Evolutionary conservation across 2,329 filamentous ascomycete species (phyloP).

Genomic region (Cladophialophora immunda): DNA sequence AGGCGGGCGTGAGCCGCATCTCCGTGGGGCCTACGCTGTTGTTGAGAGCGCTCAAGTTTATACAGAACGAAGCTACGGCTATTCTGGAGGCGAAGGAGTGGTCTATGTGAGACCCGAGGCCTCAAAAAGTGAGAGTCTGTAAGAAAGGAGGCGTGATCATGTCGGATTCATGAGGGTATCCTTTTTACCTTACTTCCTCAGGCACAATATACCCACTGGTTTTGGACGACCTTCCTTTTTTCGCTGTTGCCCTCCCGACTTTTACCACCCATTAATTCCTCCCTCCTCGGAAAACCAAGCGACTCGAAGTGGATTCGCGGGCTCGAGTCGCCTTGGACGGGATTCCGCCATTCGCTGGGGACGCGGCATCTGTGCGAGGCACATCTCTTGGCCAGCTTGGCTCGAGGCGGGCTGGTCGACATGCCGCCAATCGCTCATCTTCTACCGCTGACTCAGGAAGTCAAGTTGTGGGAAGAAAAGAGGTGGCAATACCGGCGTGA

Average conservation of each 20-base stretch:
- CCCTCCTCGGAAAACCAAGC: conserved; percentile 1
- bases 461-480: background rate
- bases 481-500: background rate
- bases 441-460: conserved; percentile 2
- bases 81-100: conserved; percentile 3
- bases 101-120: background rate
- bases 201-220: background rate
- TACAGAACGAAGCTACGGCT: conserved; percentile 6
- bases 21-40: conserved; percentile 59
- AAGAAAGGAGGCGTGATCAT: background rate
- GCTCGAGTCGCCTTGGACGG: background rate
- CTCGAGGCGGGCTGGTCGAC: background rate
- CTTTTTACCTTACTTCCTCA: background rate
- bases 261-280: background rate
- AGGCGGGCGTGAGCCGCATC: conserved; percentile 64
- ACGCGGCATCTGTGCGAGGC: background rate
- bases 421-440: background rate
- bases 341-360: conserved; percentile 1
- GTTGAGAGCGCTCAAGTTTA: conserved; percentile 10
- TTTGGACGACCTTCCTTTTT: background rate
- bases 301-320: background rate
- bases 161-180: background rate
- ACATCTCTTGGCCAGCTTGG: conserved; percentile 3
- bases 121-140: background rate
- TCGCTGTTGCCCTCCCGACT: background rate